phyloP scores from a whole-genome alignment of 768 basidiomycete genomes.

The Thelephora aurantiotincta region DNA sequence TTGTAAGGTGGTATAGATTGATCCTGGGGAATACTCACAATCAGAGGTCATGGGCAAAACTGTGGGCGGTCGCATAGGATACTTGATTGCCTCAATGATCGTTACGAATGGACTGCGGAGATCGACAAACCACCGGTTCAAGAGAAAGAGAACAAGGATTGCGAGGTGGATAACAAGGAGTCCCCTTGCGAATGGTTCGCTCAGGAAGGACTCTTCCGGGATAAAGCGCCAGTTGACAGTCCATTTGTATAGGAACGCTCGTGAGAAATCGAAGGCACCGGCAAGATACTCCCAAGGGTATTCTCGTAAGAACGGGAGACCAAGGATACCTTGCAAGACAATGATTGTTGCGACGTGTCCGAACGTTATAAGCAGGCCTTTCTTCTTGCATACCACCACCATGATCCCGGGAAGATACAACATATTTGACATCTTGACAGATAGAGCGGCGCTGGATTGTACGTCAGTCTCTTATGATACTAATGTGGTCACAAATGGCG shows the following conservation, averaged over 20 bases:
- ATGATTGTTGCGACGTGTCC: constrained; percentile 33
- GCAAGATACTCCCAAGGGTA: constrained; percentile 51
- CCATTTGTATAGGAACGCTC: constrained; percentile 90
- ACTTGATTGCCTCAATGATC: constrained; percentile 36
- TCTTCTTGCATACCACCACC: constrained; percentile 65
- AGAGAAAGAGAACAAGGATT: constrained; percentile 49
- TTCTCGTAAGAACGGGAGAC: constrained; percentile 52
- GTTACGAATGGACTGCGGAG: constrained; percentile 56
- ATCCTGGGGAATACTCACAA: constrained; percentile 30
- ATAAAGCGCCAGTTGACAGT: constrained; percentile 97
- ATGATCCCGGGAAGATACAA: constrained; percentile 84
- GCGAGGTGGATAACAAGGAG: constrained; percentile 56
- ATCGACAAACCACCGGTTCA: constrained; percentile 58
- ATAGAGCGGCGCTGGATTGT: constrained; percentile 53
- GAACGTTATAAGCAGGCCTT: constrained; percentile 39
- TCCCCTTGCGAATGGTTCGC: constrained; percentile 38
- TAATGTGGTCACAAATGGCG: not conserved
- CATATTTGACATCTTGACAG: constrained; percentile 89
- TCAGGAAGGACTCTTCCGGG: constrained; percentile 62
- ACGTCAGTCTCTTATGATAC: constrained; percentile 5
- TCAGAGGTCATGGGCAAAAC: constrained; percentile 36
- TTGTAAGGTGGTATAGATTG: constrained; percentile 4
- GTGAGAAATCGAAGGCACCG: constrained; percentile 75
- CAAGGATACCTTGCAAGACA: constrained; percentile 45
- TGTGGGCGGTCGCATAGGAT: constrained; percentile 36